phyloP scores from a whole-genome alignment of 2,329 filamentous ascomycete species.

The Ophiobolus disseminans region DNA sequence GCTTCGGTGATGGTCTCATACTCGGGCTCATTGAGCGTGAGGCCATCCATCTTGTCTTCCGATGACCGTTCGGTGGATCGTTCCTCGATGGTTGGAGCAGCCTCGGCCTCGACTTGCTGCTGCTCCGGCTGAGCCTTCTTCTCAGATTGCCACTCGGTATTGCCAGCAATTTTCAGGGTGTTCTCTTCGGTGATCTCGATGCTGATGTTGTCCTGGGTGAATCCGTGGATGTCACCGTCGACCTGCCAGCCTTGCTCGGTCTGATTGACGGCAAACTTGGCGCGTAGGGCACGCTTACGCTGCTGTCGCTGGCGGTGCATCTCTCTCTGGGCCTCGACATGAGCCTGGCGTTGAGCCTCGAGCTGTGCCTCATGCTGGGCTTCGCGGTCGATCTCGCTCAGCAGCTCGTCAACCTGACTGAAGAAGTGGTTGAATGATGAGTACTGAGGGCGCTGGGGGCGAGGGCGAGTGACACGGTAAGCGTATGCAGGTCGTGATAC shows the following conservation, averaged over 20 bases:
- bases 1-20: constrained; percentile 7
- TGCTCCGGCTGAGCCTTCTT: constrained; percentile 19
- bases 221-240: constrained; percentile 41
- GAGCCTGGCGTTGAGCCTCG: constrained; percentile 28
- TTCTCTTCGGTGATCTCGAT: constrained; percentile 45
- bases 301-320: constrained; percentile 38
- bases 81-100: constrained; percentile 1
- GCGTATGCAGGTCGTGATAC: constrained; percentile 25
- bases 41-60: constrained; percentile 25
- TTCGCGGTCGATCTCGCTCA: constrained; percentile 43
- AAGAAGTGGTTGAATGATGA: constrained; percentile 43
- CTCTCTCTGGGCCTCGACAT: constrained; percentile 39
- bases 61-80: constrained; percentile 8
- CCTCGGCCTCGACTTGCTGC: constrained; percentile 10
- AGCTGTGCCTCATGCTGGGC: constrained; percentile 30
- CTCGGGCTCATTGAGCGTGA: constrained; percentile 30
- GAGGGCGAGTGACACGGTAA: constrained; percentile 23
- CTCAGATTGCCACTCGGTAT: constrained; percentile 33
- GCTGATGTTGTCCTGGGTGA: constrained; percentile 44
- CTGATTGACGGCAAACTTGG: constrained; percentile 40
- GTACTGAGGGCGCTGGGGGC: constrained; percentile 26
- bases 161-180: constrained; percentile 42
- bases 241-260: constrained; percentile 41
- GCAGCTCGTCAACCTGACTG: constrained; percentile 40
- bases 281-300: constrained; percentile 38